Evolutionary conservation across 2,329 filamentous ascomycete genomes (phyloP).

Genomic region (Penicillium vulpinum): DNA sequence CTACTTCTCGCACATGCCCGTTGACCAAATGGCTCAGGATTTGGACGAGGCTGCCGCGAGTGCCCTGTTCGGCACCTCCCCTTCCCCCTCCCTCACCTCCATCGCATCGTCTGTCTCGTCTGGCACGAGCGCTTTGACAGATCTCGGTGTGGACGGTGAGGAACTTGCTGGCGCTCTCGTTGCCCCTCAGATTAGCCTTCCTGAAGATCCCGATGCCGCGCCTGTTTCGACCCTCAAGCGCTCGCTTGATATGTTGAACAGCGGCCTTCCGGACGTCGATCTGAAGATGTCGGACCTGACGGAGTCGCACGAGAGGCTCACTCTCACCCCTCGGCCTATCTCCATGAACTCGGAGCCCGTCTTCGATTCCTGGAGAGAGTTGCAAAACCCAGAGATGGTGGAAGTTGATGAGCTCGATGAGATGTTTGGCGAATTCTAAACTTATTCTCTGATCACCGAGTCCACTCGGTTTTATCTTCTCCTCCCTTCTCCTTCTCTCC

Average conservation of each 20-base stretch:
- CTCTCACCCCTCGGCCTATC: constrained; percentile 27
- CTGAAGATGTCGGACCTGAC: constrained; percentile 39
- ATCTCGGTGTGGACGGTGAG: constrained; percentile 33
- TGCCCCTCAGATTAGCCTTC: constrained; percentile 35
- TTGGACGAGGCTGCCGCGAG: constrained; percentile 37
- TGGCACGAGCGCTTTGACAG: constrained; percentile 39
- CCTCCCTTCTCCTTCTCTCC: constrained; percentile 15
- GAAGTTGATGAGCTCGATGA: constrained; percentile 92
- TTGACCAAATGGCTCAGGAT: constrained; percentile 29
- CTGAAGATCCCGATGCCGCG: constrained; percentile 27
- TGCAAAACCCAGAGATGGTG: constrained; percentile 78
- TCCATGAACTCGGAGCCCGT: constrained; percentile 41
- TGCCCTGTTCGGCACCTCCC: constrained; percentile 44
- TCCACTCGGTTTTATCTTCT: background rate
- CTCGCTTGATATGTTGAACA: constrained; percentile 44
- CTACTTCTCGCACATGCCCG: constrained; percentile 36
- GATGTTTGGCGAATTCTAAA: constrained; percentile 73
- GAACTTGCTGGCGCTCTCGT: constrained; percentile 18
- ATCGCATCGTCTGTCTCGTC: constrained; percentile 45
- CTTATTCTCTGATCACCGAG: background rate
- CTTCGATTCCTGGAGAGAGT: constrained; percentile 58
- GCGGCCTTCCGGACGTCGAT: constrained; percentile 36
- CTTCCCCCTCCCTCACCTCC: constrained; percentile 44
- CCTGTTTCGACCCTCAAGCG: constrained; percentile 40
- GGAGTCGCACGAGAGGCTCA: constrained; percentile 49